Percentiles rank a stretch among this genome's conserved stretches.
Evolutionary conservation across 306 rosid genomes (phyloP).

Genomic region (Mimosa bimucronata): DNA sequence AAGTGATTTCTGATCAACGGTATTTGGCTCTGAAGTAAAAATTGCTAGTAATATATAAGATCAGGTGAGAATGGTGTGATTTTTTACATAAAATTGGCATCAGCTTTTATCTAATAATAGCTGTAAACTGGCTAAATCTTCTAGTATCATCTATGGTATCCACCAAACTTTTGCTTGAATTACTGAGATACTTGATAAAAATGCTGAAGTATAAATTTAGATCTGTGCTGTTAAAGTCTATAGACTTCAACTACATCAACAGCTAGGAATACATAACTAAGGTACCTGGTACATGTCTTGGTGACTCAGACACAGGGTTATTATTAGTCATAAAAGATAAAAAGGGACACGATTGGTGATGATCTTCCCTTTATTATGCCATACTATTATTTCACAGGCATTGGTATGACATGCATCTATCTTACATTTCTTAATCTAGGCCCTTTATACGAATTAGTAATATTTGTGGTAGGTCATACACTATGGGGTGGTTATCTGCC

Average conservation of each 20-base stretch:
- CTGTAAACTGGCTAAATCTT: not conserved
- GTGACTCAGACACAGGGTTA: not conserved
- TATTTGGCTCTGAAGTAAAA: slow-evolving; percentile 21
- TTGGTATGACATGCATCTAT: slow-evolving; percentile 2
- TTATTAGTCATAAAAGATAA: not conserved
- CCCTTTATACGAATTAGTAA: slow-evolving; percentile 10
- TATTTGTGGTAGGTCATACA: not conserved
- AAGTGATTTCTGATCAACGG: slow-evolving; percentile 29
- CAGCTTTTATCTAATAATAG: not conserved
- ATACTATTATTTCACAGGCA: slow-evolving; percentile 3
- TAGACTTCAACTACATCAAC: not conserved
- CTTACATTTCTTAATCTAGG: slow-evolving; percentile 2
- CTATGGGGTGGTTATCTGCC: slow-evolving; percentile 9
- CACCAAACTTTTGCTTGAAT: slow-evolving; percentile 10
- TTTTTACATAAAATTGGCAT: not conserved
- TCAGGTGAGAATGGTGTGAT: not conserved
- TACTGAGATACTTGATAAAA: slow-evolving; percentile 22
- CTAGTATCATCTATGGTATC: slow-evolving; percentile 4
- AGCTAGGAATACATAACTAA: not conserved
- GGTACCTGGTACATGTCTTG: not conserved
- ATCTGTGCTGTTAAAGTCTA: slow-evolving; percentile 2
- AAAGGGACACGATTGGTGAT: not conserved
- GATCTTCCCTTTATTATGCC: slow-evolving; percentile 5
- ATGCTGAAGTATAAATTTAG: not conserved
- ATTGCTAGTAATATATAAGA: slow-evolving; percentile 3